Percentiles rank a stretch among this genome's conserved stretches.
Conservation (phyloP, 257 asterid species). For the Forsythia viridissima region DNA sequence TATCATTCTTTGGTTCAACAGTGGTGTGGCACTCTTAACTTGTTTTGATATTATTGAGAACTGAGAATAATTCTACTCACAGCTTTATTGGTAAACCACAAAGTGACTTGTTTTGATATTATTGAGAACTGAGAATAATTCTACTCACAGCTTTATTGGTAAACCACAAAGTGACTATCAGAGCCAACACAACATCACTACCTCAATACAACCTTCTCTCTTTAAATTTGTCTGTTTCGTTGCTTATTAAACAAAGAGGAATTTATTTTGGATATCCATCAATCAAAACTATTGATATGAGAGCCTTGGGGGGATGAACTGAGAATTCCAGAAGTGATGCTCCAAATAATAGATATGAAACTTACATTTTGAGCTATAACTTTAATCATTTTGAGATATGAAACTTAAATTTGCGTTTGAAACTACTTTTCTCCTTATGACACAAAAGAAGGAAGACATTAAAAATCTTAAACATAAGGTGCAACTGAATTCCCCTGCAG, state of each 20-base stretch:
- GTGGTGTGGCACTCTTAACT: not conserved
- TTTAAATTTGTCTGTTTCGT: not conserved
- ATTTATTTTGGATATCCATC: not conserved
- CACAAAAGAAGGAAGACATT: not conserved
- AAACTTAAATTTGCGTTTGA: not conserved
- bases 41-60: not conserved
- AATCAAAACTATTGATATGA: not conserved
- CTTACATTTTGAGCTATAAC: not conserved
- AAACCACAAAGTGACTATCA: not conserved
- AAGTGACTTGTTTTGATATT: not conserved
- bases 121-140: not conserved
- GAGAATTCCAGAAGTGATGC: not conserved
- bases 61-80: not conserved
- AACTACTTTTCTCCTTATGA: not conserved
- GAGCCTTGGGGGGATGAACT: not conserved
- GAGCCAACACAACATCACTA: conserved; percentile 3
- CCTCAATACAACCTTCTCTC: not conserved
- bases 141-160: conserved; percentile 2
- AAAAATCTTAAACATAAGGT: not conserved
- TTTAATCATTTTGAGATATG: not conserved
- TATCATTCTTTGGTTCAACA: conserved; percentile 2
- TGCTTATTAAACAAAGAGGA: not conserved
- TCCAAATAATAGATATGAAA: not conserved
- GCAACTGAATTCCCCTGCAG: not conserved
- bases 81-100: conserved; percentile 10